These are phyloP conservation scores for Chenopodium album DNA, from an alignment of 148 eudicot species.

Conservation along the genomic window DNA sequence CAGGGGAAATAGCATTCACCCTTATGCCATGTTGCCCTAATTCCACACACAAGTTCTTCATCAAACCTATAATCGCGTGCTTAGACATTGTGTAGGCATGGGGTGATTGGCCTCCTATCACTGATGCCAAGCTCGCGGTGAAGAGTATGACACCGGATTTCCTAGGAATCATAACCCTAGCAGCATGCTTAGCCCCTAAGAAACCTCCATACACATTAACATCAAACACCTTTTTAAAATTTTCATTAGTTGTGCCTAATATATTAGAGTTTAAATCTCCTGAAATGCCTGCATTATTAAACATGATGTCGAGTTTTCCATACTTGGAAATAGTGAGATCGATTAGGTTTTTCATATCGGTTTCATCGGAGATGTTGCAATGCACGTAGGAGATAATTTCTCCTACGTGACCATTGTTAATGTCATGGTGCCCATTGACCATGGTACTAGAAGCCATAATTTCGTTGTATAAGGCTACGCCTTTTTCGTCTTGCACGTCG, in stretches of 20 bases:
- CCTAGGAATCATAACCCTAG: slow-evolving; percentile 47
- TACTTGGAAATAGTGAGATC: slow-evolving; percentile 34
- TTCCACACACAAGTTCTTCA: slow-evolving; percentile 43
- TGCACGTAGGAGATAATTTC: slow-evolving; percentile 33
- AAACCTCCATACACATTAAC: slow-evolving; percentile 44
- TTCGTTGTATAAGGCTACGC: slow-evolving; percentile 24
- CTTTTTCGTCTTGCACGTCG: slow-evolving; percentile 48
- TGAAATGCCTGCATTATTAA: slow-evolving; percentile 44
- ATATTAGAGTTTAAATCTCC: slow-evolving; percentile 23
- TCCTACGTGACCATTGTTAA: neutral
- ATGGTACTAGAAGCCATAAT: slow-evolving; percentile 9
- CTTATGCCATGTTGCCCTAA: slow-evolving; percentile 45
- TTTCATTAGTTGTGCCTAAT: slow-evolving; percentile 17
- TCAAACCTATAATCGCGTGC: slow-evolving; percentile 39
- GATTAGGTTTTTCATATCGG: slow-evolving; percentile 31
- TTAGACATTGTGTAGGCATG: slow-evolving; percentile 13
- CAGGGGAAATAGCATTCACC: slow-evolving; percentile 46
- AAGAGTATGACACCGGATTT: slow-evolving; percentile 44
- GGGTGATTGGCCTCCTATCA: slow-evolving; percentile 27
- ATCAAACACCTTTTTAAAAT: slow-evolving; percentile 34
- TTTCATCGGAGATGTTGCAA: slow-evolving; percentile 40
- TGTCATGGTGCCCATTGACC: neutral
- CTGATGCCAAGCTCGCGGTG: slow-evolving; percentile 42
- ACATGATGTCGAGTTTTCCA: slow-evolving; percentile 59
- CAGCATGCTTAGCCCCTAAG: slow-evolving; percentile 52